Percentiles rank a stretch among this genome's conserved stretches.
phyloP scores from a whole-genome alignment of 495 filamentous ascomycete species.

The Pyrenula aspistea region DNA sequence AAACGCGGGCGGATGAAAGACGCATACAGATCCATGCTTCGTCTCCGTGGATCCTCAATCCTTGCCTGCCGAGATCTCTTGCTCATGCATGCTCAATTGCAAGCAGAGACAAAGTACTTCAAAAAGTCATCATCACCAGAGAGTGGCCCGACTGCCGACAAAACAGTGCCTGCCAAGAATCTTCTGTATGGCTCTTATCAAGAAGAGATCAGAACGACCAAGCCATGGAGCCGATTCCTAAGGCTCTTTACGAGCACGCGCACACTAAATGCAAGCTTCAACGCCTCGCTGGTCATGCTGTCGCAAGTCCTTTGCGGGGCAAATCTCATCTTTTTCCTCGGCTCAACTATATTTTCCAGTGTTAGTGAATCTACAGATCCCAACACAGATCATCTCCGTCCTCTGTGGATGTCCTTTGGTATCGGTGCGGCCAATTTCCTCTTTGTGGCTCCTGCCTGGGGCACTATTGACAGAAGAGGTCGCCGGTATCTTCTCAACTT shows the following conservation, averaged over 20 bases:
- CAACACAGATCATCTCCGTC: not conserved
- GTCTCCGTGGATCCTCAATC: slow-evolving; percentile 5
- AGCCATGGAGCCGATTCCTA: slow-evolving; percentile 3
- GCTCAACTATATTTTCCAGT: slow-evolving; percentile 1
- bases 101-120: slow-evolving; percentile 11
- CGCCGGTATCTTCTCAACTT: slow-evolving; percentile 7
- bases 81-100: slow-evolving; percentile 5
- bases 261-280: slow-evolving; percentile 4
- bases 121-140: not conserved
- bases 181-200: not conserved
- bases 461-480: slow-evolving; percentile 8
- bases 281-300: slow-evolving; percentile 4
- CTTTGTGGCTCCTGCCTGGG: slow-evolving; percentile 4
- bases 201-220: slow-evolving; percentile 1
- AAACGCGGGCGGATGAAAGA: slow-evolving; percentile 5
- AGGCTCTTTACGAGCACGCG: slow-evolving; percentile 8
- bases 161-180: not conserved
- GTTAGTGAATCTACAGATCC: not conserved
- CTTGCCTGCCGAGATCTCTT: slow-evolving; percentile 6
- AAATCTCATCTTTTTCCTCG: slow-evolving; percentile 7
- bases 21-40: slow-evolving; percentile 4
- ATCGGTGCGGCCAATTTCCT: slow-evolving; percentile 7
- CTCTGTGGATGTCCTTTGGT: slow-evolving; percentile 4
- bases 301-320: slow-evolving; percentile 5
- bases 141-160: not conserved